phyloP scores from a whole-genome alignment of 2,329 filamentous ascomycete genomes.

The Penicillium sp. region DNA sequence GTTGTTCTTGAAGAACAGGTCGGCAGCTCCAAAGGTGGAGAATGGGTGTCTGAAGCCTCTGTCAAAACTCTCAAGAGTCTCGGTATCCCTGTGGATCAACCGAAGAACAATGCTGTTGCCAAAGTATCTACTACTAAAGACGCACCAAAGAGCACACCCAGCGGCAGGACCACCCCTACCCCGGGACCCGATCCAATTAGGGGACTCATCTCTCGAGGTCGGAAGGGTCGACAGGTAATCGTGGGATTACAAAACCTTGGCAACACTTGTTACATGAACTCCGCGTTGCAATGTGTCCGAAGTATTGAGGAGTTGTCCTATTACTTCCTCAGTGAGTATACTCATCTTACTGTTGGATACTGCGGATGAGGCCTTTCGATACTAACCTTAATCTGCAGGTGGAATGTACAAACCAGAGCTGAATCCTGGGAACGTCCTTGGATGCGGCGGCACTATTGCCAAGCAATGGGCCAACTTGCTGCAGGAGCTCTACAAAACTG shows the following conservation, averaged over 20 bases:
- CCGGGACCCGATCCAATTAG: slow-evolving; percentile 55
- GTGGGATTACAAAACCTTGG: slow-evolving; percentile 87
- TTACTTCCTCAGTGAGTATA: slow-evolving; percentile 67
- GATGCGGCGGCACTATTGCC: slow-evolving; percentile 83
- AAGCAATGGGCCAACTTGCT: slow-evolving; percentile 75
- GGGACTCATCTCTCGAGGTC: slow-evolving; percentile 51
- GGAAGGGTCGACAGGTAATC: slow-evolving; percentile 64
- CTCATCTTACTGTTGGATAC: not conserved
- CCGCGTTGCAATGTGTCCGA: slow-evolving; percentile 88
- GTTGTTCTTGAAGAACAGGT: slow-evolving; percentile 82
- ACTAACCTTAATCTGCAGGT: slow-evolving; percentile 34
- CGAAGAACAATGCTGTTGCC: slow-evolving; percentile 27
- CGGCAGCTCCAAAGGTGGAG: slow-evolving; percentile 50
- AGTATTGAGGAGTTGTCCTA: slow-evolving; percentile 90
- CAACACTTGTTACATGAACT: slow-evolving; percentile 99
- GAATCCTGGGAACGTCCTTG: slow-evolving; percentile 80
- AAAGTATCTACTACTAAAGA: slow-evolving; percentile 26
- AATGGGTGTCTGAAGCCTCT: slow-evolving; percentile 54
- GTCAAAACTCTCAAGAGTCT: slow-evolving; percentile 45
- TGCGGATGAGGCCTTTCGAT: not conserved
- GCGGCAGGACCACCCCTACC: slow-evolving; percentile 69
- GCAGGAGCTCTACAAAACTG: slow-evolving; percentile 68
- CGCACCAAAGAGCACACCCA: slow-evolving; percentile 44
- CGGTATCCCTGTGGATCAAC: slow-evolving; percentile 49
- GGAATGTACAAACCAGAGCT: slow-evolving; percentile 74